A percentile compares a stretch with the other conserved stretches of the same genome.
These are phyloP conservation scores for Umbilicus rupestris DNA, from an alignment of 164 flowering plant species.

Conservation along the genomic window DNA sequence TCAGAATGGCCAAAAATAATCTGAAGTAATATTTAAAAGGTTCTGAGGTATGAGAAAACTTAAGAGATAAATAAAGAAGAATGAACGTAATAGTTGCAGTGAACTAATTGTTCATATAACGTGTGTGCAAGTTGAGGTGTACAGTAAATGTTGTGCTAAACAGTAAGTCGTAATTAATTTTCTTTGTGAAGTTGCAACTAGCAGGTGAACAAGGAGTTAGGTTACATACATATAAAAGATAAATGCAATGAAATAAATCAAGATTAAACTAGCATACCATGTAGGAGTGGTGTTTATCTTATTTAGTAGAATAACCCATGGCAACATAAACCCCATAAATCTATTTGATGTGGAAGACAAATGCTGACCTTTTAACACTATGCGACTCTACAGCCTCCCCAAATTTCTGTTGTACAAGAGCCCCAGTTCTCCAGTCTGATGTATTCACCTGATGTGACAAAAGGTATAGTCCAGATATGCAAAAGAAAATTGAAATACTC, in stretches of 20 bases:
- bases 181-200: no score
- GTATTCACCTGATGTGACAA: constrained; percentile 57
- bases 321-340: neutral
- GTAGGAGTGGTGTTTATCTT: neutral
- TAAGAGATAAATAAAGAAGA: no score
- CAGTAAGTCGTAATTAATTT: no score
- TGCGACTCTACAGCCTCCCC: constrained; percentile 82
- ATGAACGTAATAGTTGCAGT: no score
- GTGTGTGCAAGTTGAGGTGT: no score
- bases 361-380: constrained; percentile 52
- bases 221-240: neutral
- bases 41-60: no score
- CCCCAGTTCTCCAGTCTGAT: constrained; percentile 86
- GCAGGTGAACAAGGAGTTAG: no score
- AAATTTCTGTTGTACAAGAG: constrained; percentile 64
- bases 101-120: no score
- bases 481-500: neutral
- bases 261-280: neutral
- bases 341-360: neutral
- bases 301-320: neutral
- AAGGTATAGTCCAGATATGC: neutral
- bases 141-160: no score
- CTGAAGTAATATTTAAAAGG: no score
- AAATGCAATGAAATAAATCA: neutral
- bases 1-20: no score